Evolutionary conservation across 306 rosid species (phyloP).

Genomic region (Pyrus betulifolia): DNA sequence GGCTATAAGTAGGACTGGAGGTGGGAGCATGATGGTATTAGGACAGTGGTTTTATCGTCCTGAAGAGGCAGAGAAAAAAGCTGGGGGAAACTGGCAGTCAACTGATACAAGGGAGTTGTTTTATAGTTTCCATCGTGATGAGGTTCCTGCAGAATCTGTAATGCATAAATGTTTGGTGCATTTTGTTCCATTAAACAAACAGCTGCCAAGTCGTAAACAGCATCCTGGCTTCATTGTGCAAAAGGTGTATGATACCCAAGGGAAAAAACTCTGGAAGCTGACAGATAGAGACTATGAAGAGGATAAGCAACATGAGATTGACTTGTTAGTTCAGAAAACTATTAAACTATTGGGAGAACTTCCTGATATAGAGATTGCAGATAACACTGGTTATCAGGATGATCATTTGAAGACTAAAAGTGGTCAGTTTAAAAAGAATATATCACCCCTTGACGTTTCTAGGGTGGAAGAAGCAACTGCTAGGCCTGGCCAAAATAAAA

Average conservation of each 20-base stretch:
- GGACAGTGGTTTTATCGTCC: slow-evolving; percentile 99
- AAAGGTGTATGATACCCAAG: slow-evolving; percentile 90
- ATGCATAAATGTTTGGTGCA: slow-evolving; percentile 94
- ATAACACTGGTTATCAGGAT: slow-evolving; percentile 46
- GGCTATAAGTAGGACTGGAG: slow-evolving; percentile 59
- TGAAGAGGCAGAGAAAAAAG: slow-evolving; percentile 85
- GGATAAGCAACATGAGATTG: slow-evolving; percentile 69
- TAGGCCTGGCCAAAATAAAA: slow-evolving; percentile 45
- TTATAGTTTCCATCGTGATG: slow-evolving; percentile 94
- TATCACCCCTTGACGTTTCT: slow-evolving; percentile 61
- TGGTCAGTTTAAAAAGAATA: slow-evolving; percentile 51
- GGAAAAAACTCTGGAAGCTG: slow-evolving; percentile 79
- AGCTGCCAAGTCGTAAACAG: slow-evolving; percentile 76
- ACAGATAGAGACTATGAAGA: slow-evolving; percentile 89
- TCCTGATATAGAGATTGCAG: slow-evolving; percentile 69
- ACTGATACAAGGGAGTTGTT: slow-evolving; percentile 85
- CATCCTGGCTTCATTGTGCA: slow-evolving; percentile 93
- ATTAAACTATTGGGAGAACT: slow-evolving; percentile 52
- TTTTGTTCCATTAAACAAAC: slow-evolving; percentile 80
- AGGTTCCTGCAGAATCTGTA: slow-evolving; percentile 91
- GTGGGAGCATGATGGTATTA: slow-evolving; percentile 59
- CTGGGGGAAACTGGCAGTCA: slow-evolving; percentile 90
- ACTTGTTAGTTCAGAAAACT: slow-evolving; percentile 81
- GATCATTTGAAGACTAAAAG: slow-evolving; percentile 52
- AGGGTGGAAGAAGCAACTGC: slow-evolving; percentile 53